Evolutionary conservation across 495 filamentous ascomycete species (phyloP), one percentile per base, ranked within the genome.

Genomic region (Daldinia grandis): DNA sequence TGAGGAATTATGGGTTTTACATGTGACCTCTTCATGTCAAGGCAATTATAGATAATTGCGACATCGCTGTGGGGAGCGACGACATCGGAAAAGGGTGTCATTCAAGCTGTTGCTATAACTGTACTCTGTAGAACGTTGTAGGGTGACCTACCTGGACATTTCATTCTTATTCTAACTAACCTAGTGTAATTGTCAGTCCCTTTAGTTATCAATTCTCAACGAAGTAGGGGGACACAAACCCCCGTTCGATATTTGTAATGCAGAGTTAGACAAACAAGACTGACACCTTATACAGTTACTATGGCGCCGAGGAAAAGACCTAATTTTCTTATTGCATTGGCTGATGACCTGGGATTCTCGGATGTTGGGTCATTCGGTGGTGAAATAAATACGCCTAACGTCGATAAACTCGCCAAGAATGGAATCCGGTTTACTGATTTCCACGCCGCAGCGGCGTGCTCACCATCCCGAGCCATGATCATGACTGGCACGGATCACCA

Each of bases 381-480:
- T 71, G 88, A 90, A 76, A 90, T 90, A 72, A 80, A 81, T 25
- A 90, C 88, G 0, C 88, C 88, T 0, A 85, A 89, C 71, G 80
- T 91, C 44, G 84, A 89, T 70, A 78, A 81, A 33, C 78, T 91
- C 8, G 86, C 88, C 19, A 72, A 82, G 61, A 72, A 79, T 65
- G 87, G 87, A 7, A 75, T 90, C 27, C 83, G 85, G 17, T 88
- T 90, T 71, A 88, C 87, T 0, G 84, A 89, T 68, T 89, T 88
- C 74, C 87, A 90, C 71, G 85, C 87, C 10, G 87, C 88, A 7
- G 86, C 87, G 24, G 87, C 88, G 75, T 91, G 89, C 75, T 89
- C 85, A 73, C 87, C 88, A 24, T 87, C 86, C 5, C 81, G 87
- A 9, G 85, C 87, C 40, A 91, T 91, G 88, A 79, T 87, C 33